A percentile compares a stretch with the other conserved stretches of the same genome.
phyloP scores from a whole-genome alignment of 345 rosid species.

The Orychophragmus violaceus region DNA sequence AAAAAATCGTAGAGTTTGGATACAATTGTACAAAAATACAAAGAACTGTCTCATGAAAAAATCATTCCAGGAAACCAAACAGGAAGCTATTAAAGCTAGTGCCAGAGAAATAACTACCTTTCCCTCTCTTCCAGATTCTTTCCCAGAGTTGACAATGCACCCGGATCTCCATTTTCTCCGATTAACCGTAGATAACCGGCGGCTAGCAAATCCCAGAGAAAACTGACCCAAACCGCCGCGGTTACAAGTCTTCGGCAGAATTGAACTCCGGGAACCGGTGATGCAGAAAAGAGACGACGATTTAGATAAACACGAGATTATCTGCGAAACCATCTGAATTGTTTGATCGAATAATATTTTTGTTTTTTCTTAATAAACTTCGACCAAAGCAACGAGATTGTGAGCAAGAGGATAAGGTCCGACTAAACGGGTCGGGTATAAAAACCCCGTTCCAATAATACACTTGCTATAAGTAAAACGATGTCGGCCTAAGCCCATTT shows the following conservation, averaged over 20 bases:
- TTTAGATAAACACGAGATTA: conserved; percentile 34
- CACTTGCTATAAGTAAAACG: too few relatives aligned
- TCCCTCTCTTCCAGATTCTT: conserved; percentile 39
- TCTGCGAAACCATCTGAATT: conserved; percentile 35
- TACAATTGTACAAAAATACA: neutral
- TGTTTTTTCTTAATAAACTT: neutral
- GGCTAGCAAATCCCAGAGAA: conserved; percentile 20
- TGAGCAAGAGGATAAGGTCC: conserved; percentile 32
- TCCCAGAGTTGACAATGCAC: conserved; percentile 45
- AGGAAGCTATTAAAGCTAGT: neutral
- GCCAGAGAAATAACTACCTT: neutral
- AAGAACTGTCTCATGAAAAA: neutral
- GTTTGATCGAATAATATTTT: neutral
- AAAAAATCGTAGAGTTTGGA: neutral
- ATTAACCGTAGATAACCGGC: conserved; percentile 13
- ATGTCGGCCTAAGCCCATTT: neutral
- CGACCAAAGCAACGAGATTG: neutral
- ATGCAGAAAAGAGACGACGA: conserved; percentile 33
- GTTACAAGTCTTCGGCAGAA: neutral
- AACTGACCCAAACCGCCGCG: conserved; percentile 12
- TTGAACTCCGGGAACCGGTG: conserved; percentile 11
- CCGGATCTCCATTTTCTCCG: conserved; percentile 23
- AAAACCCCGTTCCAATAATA: neutral
- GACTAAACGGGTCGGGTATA: conserved; percentile 5
- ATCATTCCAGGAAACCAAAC: neutral